Evolutionary conservation across 768 basidiomycete genomes (phyloP).

Genomic region (Cyclocybe aegerita): DNA sequence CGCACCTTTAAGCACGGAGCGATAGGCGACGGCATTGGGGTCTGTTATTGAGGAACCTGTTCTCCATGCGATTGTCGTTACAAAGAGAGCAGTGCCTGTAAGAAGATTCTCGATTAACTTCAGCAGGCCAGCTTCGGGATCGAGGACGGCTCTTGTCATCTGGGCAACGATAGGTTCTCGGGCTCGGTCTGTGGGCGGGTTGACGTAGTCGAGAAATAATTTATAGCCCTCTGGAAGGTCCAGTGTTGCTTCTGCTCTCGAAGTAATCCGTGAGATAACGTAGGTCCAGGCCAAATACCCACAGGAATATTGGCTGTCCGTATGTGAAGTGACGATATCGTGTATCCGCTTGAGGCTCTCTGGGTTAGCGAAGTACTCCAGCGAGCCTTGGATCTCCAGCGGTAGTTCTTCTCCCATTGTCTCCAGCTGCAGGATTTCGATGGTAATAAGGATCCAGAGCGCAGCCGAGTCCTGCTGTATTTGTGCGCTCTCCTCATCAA

Average conservation of each 20-base stretch:
- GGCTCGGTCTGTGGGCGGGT: slow-evolving; percentile 38
- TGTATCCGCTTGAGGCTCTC: slow-evolving; percentile 66
- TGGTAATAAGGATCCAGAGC: slow-evolving; percentile 75
- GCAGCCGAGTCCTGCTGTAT: slow-evolving; percentile 67
- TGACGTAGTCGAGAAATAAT: slow-evolving; percentile 52
- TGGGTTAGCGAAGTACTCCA: slow-evolving; percentile 63
- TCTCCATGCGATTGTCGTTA: slow-evolving; percentile 69
- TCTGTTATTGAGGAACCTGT: slow-evolving; percentile 68
- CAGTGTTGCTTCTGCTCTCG: slow-evolving; percentile 43
- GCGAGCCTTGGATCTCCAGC: slow-evolving; percentile 52
- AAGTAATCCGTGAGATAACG: slow-evolving; percentile 64
- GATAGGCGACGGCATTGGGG: slow-evolving; percentile 75
- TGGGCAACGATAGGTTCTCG: slow-evolving; percentile 52
- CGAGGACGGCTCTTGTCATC: slow-evolving; percentile 61
- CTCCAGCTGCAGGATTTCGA: slow-evolving; percentile 83
- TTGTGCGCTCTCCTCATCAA: slow-evolving; percentile 73
- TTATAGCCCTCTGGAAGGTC: slow-evolving; percentile 56
- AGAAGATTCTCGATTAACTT: slow-evolving; percentile 54
- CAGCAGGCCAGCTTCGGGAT: slow-evolving; percentile 61
- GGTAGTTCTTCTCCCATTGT: slow-evolving; percentile 51
- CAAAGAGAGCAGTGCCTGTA: slow-evolving; percentile 73
- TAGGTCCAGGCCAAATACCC: slow-evolving; percentile 85
- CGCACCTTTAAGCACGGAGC: slow-evolving; percentile 83
- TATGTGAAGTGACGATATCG: slow-evolving; percentile 57
- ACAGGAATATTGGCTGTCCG: slow-evolving; percentile 64